Base-by-base conservation (phyloP, 2,329 filamentous ascomycete genomes). In the Aspergillus sp. region DNA sequence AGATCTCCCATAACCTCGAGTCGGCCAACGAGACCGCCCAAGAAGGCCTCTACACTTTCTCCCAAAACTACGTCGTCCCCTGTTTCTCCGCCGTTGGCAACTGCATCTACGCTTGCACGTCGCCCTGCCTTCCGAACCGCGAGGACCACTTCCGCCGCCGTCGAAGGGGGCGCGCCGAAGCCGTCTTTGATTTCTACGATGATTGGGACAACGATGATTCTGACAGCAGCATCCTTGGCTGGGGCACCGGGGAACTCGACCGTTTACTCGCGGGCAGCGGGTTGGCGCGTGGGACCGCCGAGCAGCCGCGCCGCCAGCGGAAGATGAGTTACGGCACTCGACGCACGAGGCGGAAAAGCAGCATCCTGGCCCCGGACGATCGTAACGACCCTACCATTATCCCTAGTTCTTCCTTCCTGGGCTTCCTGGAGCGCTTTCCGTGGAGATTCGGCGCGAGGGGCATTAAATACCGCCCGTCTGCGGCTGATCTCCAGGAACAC, bases 141-240 rank as follows among this genome's bases (percentile, higher is more conserved):
- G 88, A 92, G 61, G 89, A 93, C 66, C 85, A 88, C 53, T 76
- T 84, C 45, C 84, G 89, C 26, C 84, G 89, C 51, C 79, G 86
- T 55, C 85, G 90, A 63, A 82, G 87, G 33, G 73, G 73, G 16
- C 73, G 79, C 47, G 88, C 91, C 24, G 92, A 96, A 72, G 83
- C 88, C 63, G 92, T 84, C 65, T 97, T 97, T 68, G 93, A 96
- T 71, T 97, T 97, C 70, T 97, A 97, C 75, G 93, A 96, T 72
- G 93, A 96, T 72, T 97, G 93, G 93, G 90, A 96, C 55, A 79
- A 82, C 43, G 80, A 84, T 50, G 81, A 84, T 51, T 64, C 61
- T 26, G 80, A 82, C 47, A 77, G 76, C 32, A 81, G 84, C 36
- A 70, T 93, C 45, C 75, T 92, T 48, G 86, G 84, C 43, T 95